Evolutionary conservation across 164 flowering plant genomes (phyloP).

Genomic region (Sextonia rubra): DNA sequence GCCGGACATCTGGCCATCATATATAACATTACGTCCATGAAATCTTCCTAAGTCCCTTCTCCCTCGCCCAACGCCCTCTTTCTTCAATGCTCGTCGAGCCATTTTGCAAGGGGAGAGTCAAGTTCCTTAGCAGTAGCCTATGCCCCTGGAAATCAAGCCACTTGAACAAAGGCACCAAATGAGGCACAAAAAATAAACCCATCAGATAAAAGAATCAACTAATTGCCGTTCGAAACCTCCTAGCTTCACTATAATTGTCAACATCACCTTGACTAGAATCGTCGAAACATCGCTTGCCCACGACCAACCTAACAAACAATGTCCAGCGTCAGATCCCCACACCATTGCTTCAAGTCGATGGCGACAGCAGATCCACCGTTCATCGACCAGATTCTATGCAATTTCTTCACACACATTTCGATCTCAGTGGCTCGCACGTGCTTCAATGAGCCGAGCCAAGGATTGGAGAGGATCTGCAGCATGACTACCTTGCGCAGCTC

Average conservation of each 20-base stretch:
- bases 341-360: slow-evolving; percentile 37
- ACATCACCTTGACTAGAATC: neutral
- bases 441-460: slow-evolving; percentile 29
- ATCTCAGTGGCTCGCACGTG: slow-evolving; percentile 26
- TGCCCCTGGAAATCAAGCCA: slow-evolving; percentile 33
- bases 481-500: slow-evolving; percentile 34
- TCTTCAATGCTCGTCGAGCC: slow-evolving; percentile 26
- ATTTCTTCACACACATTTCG: slow-evolving; percentile 11
- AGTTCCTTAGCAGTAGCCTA: slow-evolving; percentile 20
- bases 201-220: slow-evolving; percentile 9
- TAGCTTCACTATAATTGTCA: slow-evolving; percentile 14
- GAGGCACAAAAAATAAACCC: slow-evolving; percentile 22
- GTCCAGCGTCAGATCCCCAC: slow-evolving; percentile 27
- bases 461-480: slow-evolving; percentile 36
- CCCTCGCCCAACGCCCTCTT: neutral
- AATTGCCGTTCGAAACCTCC: slow-evolving; percentile 10
- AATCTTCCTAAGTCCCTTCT: slow-evolving; percentile 11
- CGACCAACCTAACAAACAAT: slow-evolving; percentile 21
- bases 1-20: neutral
- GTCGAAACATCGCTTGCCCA: slow-evolving; percentile 33
- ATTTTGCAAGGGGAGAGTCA: slow-evolving; percentile 16
- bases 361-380: neutral
- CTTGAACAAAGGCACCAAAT: slow-evolving; percentile 28
- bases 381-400: slow-evolving; percentile 12
- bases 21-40: slow-evolving; percentile 30